A percentile compares a stretch with the other conserved stretches of the same genome.
These are phyloP conservation scores for Backusella tarrabulga DNA, from an alignment of 192 early-diverging fungal genomes.

Conservation along the genomic window DNA sequence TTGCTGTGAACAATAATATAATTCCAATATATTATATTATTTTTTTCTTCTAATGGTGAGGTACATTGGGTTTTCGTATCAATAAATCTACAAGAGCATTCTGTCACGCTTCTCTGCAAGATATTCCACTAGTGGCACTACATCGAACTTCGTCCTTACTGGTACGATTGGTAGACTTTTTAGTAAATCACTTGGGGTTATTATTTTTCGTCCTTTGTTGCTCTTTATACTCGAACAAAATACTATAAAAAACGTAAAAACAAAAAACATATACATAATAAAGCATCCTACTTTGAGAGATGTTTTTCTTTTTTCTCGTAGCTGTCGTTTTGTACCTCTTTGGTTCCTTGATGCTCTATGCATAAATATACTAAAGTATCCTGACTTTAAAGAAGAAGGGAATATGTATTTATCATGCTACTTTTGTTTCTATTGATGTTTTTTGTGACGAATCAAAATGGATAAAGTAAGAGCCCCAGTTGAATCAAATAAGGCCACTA, in stretches of 20 bases:
- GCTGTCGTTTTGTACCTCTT: background rate
- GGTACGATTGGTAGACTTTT: background rate
- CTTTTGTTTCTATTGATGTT: too few species aligned
- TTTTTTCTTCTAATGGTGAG: background rate
- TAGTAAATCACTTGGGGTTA: background rate
- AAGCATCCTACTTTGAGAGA: background rate
- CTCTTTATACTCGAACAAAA: background rate
- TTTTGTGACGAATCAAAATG: too few species aligned
- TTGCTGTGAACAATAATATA: background rate
- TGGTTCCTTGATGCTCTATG: background rate
- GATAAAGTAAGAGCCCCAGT: too few species aligned
- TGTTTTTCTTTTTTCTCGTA: background rate
- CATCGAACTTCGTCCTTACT: background rate
- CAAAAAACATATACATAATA: background rate
- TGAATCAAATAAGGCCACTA: too few species aligned
- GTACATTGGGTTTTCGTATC: background rate
- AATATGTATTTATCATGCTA: too few species aligned
- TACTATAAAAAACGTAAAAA: background rate
- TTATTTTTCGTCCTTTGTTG: background rate
- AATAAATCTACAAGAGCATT: background rate
- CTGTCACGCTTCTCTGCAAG: background rate
- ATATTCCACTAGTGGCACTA: background rate
- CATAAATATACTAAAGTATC: background rate
- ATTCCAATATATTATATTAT: background rate
- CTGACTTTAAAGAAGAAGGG: background rate